Evolutionary conservation across 495 filamentous ascomycete genomes (phyloP).

Genomic region (Penicillium subrubescens): DNA sequence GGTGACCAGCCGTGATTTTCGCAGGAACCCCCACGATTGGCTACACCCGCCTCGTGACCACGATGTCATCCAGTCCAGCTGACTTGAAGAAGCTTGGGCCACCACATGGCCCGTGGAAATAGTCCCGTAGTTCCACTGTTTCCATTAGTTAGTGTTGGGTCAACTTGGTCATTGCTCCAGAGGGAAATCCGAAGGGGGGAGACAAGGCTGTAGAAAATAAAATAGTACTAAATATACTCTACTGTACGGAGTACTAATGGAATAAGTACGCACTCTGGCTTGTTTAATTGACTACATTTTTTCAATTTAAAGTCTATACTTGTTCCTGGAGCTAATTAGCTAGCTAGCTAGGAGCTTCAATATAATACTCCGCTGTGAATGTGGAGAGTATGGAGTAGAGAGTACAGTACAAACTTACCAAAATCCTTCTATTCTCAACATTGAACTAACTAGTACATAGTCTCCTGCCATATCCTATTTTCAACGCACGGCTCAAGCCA

Average conservation of each 20-base stretch:
- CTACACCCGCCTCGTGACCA: slow-evolving; percentile 20
- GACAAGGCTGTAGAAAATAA: neutral
- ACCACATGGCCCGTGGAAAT: slow-evolving; percentile 8
- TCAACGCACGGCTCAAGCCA: neutral
- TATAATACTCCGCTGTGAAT: neutral
- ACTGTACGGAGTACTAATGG: too few relatives aligned
- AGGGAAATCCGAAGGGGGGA: neutral
- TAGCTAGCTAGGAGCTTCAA: neutral
- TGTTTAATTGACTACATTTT: neutral
- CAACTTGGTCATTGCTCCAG: neutral
- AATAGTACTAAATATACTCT: neutral
- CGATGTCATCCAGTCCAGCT: slow-evolving; percentile 33
- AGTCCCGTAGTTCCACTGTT: neutral
- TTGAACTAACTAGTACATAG: neutral
- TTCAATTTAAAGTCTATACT: neutral
- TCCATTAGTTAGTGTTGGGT: neutral
- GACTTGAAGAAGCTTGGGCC: slow-evolving; percentile 30
- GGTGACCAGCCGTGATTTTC: slow-evolving; percentile 27
- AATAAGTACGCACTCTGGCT: neutral
- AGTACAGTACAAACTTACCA: too few relatives aligned
- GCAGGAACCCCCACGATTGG: slow-evolving; percentile 24
- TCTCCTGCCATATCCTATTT: neutral
- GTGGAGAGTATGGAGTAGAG: neutral
- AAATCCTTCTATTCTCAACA: neutral
- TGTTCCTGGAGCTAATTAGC: neutral